Base-by-base conservation (phyloP, 2,329 filamentous ascomycete species). In the Aspergillus puulaauensis region DNA sequence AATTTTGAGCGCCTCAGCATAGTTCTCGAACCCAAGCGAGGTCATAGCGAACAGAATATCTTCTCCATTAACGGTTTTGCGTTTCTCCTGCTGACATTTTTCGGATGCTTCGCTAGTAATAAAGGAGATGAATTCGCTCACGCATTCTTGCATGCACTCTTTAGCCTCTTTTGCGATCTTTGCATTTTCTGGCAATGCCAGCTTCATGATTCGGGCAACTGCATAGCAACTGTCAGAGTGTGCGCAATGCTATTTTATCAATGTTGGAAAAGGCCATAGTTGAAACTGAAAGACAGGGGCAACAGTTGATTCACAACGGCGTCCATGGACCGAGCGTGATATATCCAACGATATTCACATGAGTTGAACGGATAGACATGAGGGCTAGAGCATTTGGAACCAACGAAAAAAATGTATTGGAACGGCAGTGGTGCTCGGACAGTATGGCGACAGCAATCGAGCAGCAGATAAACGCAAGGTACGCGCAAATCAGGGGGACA, bases 161-260 rank as follows among this genome's bases (percentile, higher is more conserved):
- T 99, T 99, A 56, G 95, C 95, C 75, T 99, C 95, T 75, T 99
- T 99, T 59, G 93, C 93, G 61, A 99, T 99, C 79, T 99, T 99
- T 66, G 95, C 95, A 73, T 99, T 99, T 65, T 99, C 95, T 52
- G 95, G 95, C 49, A 99, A 83, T 6, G 95, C 95, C 69, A 92
- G 90, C 78, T 99, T 99, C 95, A 99, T 99, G 76, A 99, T 98
- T 57, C 95, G 90, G 65, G 95, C 95, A 71, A 99, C 95, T 99
- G 89, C 87, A 78, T 87, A 89, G 86, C 91, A 92, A 33, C 46
- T 50, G 58, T 73, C 61, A 71, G 70, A 61, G 61, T 31, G 23
- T 44, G 39, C 21, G 17, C 14, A 1, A 46, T 12, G 23, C 6
- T 24, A 51, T 14, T 31, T 24, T n/a, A 41, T 21, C 11, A 43